Evolutionary conservation across 2,329 filamentous ascomycete species (phyloP), one percentile per base, ranked within the genome.

Genomic region (Penicillium brevicompactum): DNA sequence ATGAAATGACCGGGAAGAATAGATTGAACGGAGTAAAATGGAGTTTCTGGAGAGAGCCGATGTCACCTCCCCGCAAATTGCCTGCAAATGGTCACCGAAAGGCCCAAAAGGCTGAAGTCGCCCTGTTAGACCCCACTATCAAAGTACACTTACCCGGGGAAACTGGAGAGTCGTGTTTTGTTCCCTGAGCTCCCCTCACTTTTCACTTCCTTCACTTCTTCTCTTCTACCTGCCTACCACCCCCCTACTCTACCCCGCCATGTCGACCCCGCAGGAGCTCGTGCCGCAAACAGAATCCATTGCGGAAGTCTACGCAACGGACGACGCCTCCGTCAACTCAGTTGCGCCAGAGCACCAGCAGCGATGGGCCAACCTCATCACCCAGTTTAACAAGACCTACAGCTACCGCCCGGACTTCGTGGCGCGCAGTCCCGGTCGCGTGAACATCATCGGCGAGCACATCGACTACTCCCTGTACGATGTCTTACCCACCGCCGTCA

Each of bases 391-490:
- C 63, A 76, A 82, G 55, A 78, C 77, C 41, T 96, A 93, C 75
- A 87, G 86, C 64, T 82, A 85, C 49, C 78, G 82, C 14, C 87
- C 92, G 38, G 83, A 89, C 56, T 97, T 96, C 68, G 86, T 97
- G 18, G 85, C 93, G 9, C 87, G 94, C 60, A 96, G 92, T 52
- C 94, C 94, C 1, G 94, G 94, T 57, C 86, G 94, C 63, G 94
- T 99, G 63, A 97, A 97, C 79, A 94, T 99, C 70, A 97, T 99
- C 71, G 94, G 94, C 74, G 94, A 99, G 82, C 94, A 99, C 79
- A 96, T 99, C 69, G 94, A 99, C 79, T 99, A 99, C 79, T 96
- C 91, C 13, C 85, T 99, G 18, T 99, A 97, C 80, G 88, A 94
- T 65, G 92, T 97, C 56, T 82, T 99, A 22, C 94, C 94, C 49